A percentile compares a stretch with the other conserved stretches of the same genome.
Conservation (phyloP, 768 basidiomycete species). For the Suillus paluster region DNA sequence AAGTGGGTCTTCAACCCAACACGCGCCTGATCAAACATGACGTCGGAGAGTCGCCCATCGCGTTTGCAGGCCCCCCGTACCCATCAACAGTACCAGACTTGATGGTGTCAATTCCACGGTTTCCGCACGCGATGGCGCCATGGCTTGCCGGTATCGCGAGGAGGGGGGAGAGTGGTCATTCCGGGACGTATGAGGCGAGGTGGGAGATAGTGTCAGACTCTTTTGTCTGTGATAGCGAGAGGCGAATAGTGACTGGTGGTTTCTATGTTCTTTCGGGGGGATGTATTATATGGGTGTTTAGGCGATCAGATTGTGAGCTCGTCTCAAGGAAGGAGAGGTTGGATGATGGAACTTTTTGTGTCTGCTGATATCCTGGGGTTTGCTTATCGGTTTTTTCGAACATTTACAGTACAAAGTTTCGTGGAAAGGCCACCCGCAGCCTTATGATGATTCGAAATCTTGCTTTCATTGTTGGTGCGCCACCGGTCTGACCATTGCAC, state of each 20-base stretch:
- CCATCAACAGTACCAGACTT: not conserved
- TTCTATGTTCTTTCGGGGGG: too few relatives aligned
- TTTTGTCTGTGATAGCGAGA: not conserved
- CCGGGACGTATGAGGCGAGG: too few relatives aligned
- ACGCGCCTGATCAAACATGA: not conserved
- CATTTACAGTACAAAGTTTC: not conserved
- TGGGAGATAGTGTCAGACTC: not conserved
- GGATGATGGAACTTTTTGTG: too few relatives aligned
- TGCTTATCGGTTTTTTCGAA: too few relatives aligned
- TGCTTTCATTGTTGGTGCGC: too few relatives aligned
- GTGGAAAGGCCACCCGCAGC: too few relatives aligned
- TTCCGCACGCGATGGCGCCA: not conserved
- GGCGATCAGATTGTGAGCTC: too few relatives aligned
- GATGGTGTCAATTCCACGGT: not conserved
- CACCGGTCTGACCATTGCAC: too few relatives aligned
- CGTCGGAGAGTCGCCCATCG: not conserved
- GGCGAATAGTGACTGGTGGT: not conserved
- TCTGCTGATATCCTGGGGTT: too few relatives aligned
- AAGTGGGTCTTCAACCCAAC: not conserved
- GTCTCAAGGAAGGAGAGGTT: too few relatives aligned
- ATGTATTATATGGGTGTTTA: too few relatives aligned
- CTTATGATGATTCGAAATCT: too few relatives aligned
- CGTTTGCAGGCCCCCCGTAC: slow-evolving; percentile 11
- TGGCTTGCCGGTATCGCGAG: not conserved
- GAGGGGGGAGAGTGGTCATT: not conserved